A percentile compares a stretch with the other conserved stretches of the same genome.
These are phyloP conservation scores for Fusarium sp. DNA, from an alignment of 2,329 filamentous ascomycete genomes.

Conservation along the genomic window DNA sequence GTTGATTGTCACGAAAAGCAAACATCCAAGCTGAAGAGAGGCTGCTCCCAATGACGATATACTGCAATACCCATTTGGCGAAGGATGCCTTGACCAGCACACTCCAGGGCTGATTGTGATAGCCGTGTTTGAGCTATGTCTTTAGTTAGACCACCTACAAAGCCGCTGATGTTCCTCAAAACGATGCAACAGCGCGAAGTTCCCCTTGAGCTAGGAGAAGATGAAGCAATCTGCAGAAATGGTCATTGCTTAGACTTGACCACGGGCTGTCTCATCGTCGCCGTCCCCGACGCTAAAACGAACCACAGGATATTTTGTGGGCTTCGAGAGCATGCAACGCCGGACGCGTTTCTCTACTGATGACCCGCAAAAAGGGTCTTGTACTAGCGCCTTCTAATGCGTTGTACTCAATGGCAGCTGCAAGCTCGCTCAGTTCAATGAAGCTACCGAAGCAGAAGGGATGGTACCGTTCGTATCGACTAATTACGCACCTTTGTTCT, in stretches of 20 bases:
- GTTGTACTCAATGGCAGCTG: slow-evolving; percentile 5
- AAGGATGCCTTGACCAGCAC: background rate
- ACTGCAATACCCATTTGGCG: background rate
- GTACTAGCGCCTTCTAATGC: slow-evolving; percentile 24
- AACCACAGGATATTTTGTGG: slow-evolving; percentile 37
- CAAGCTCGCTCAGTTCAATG: slow-evolving; percentile 11
- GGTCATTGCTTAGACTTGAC: slow-evolving; percentile 29
- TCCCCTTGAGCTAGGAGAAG: slow-evolving; percentile 30
- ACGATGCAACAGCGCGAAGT: slow-evolving; percentile 31
- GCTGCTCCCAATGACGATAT: background rate
- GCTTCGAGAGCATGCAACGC: slow-evolving; percentile 29
- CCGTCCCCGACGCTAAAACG: slow-evolving; percentile 42
- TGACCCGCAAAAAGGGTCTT: slow-evolving; percentile 35
- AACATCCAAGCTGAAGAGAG: background rate
- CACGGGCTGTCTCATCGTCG: slow-evolving; percentile 35
- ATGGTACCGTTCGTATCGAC: slow-evolving; percentile 1
- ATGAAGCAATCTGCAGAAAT: slow-evolving; percentile 41
- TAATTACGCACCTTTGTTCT: background rate
- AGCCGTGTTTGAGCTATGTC: slow-evolving; percentile 24
- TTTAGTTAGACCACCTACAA: slow-evolving; percentile 33
- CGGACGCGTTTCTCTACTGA: slow-evolving; percentile 32
- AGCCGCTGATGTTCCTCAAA: slow-evolving; percentile 32
- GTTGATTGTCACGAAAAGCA: slow-evolving; percentile 13
- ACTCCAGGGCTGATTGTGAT: slow-evolving; percentile 32
- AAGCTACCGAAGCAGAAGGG: slow-evolving; percentile 12